Percentiles rank a stretch among this genome's conserved stretches.
Evolutionary conservation across 768 basidiomycete species (phyloP).

Genomic region (Termitomyces heimii): DNA sequence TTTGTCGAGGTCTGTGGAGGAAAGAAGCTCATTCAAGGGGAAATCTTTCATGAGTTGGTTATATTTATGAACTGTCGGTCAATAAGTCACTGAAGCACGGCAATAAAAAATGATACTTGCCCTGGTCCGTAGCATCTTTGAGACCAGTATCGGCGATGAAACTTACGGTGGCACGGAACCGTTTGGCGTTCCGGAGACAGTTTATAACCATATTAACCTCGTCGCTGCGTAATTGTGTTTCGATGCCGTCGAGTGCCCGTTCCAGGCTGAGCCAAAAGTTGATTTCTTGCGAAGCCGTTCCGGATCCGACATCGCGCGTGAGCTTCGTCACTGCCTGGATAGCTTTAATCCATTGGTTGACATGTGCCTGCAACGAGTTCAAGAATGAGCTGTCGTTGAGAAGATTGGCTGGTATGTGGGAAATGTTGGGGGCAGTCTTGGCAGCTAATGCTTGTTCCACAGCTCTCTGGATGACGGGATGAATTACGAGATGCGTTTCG

Average conservation of each 20-base stretch:
- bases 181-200: slow-evolving; percentile 90
- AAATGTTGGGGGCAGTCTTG: slow-evolving; percentile 65
- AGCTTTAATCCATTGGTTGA: slow-evolving; percentile 97
- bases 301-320: slow-evolving; percentile 87
- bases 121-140: slow-evolving; percentile 87
- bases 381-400: slow-evolving; percentile 89
- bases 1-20: slow-evolving; percentile 94
- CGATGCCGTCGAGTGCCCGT: slow-evolving; percentile 88
- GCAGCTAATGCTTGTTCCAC: slow-evolving; percentile 65
- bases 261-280: slow-evolving; percentile 99
- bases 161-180: slow-evolving; percentile 95
- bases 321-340: slow-evolving; percentile 96
- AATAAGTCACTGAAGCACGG: neutral
- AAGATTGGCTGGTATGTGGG: slow-evolving; percentile 63
- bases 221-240: slow-evolving; percentile 85
- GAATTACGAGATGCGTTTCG: slow-evolving; percentile 88
- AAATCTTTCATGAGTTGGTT: slow-evolving; percentile 99
- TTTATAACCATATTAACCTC: slow-evolving; percentile 93
- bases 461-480: slow-evolving; percentile 82
- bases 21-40: slow-evolving; percentile 92
- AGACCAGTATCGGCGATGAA: slow-evolving; percentile 97
- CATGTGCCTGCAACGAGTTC: slow-evolving; percentile 87
- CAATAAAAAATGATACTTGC: slow-evolving; percentile 33
- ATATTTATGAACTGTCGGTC: slow-evolving; percentile 82
- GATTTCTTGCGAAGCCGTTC: slow-evolving; percentile 97